Evolutionary conservation across 2,329 filamentous ascomycete species (phyloP).

Genomic region (Aspergillus floridensis): DNA sequence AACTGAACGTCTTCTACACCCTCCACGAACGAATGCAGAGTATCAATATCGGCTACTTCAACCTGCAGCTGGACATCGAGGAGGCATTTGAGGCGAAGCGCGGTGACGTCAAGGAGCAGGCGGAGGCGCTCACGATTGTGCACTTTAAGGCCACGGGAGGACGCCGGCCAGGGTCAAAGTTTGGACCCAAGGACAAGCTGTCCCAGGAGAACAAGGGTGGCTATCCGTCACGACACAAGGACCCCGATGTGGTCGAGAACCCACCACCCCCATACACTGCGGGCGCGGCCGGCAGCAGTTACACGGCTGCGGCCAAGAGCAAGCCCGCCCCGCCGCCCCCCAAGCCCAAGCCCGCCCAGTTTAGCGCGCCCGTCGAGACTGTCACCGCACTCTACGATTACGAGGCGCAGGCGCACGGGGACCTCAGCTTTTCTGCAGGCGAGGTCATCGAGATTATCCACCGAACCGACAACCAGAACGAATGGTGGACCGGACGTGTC

Average conservation of each 20-base stretch:
- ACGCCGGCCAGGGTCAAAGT: conserved; percentile 33
- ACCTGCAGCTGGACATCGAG: conserved; percentile 84
- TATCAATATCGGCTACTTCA: conserved; percentile 97
- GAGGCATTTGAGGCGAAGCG: conserved; percentile 88
- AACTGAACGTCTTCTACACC: conserved; percentile 98
- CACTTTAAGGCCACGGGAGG: conserved; percentile 88
- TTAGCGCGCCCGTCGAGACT: conserved; percentile 71
- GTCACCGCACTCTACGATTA: conserved; percentile 95
- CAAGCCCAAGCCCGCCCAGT: conserved; percentile 73
- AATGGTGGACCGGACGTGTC: conserved; percentile 91
- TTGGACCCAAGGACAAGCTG: conserved; percentile 36
- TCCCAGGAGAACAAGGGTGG: conserved; percentile 38
- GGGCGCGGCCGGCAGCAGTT: conserved; percentile 41
- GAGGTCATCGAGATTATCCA: conserved; percentile 86
- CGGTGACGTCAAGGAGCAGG: conserved; percentile 80
- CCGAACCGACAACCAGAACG: conserved; percentile 85
- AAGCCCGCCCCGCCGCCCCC: conserved; percentile 68
- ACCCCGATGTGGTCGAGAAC: conserved; percentile 51
- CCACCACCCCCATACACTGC: conserved; percentile 71
- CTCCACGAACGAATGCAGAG: conserved; percentile 97
- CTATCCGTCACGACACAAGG: conserved; percentile 32
- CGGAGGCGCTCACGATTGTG: conserved; percentile 80
- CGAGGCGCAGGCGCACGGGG: conserved; percentile 89
- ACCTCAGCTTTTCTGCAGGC: conserved; percentile 83
- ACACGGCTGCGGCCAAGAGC: conserved; percentile 62